These are phyloP conservation scores for Mycena sanguinolenta DNA, from an alignment of 768 basidiomycete genomes.

Conservation along the genomic window DNA sequence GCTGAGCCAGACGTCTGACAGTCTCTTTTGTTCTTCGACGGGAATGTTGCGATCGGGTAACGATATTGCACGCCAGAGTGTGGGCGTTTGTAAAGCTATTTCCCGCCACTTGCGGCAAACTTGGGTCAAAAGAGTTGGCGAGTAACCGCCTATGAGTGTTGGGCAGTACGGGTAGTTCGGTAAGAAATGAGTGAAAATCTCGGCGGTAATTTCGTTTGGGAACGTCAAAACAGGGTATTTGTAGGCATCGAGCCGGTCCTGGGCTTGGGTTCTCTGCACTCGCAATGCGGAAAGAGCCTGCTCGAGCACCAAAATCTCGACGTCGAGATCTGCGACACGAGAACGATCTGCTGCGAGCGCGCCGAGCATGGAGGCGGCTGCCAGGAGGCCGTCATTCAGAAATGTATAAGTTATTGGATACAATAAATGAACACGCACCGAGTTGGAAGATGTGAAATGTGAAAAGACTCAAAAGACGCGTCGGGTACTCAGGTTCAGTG, in stretches of 20 bases:
- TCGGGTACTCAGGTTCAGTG: too few relatives aligned
- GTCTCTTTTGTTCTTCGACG: neutral
- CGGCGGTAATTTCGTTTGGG: neutral
- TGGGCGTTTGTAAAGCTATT: too few relatives aligned
- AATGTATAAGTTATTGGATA: too few relatives aligned
- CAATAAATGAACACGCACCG: too few relatives aligned
- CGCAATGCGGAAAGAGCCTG: neutral
- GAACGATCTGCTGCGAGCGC: neutral
- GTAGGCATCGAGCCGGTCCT: neutral
- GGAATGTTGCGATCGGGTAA: neutral
- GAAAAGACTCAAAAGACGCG: too few relatives aligned
- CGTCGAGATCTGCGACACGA: neutral
- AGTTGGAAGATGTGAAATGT: too few relatives aligned
- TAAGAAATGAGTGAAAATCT: neutral
- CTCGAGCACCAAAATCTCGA: neutral
- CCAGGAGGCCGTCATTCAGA: too few relatives aligned
- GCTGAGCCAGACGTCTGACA: neutral
- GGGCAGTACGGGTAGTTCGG: neutral
- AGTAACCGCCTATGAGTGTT: neutral
- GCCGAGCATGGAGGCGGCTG: conserved; percentile 50
- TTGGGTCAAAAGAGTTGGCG: neutral
- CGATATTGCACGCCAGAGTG: too few relatives aligned
- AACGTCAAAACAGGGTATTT: neutral
- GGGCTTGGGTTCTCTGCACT: neutral
- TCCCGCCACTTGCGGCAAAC: neutral